These are phyloP conservation scores for Metschnikowia arizonensis DNA, from an alignment of 805 yeast genomes.

Conservation along the genomic window DNA sequence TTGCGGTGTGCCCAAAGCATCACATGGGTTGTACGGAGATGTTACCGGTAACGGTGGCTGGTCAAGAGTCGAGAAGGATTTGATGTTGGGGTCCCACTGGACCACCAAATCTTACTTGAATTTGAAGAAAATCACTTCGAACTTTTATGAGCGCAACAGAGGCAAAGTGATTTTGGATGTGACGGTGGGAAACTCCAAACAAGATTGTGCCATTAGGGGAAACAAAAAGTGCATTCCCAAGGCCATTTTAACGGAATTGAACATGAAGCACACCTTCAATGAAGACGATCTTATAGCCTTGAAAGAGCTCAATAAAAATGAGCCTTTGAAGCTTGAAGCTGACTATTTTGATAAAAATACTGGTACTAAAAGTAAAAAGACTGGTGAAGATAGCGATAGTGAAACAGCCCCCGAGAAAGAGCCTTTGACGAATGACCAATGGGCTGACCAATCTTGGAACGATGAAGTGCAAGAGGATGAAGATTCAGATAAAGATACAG, in stretches of 20 bases:
- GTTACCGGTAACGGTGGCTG: conserved; percentile 29
- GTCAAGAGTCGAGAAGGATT: conserved; percentile 45
- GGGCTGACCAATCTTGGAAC: neutral
- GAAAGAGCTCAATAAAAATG: conserved; percentile 9
- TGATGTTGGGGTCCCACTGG: conserved; percentile 44
- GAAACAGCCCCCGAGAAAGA: conserved; percentile 5
- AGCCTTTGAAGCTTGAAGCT: neutral
- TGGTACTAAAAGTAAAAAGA: neutral
- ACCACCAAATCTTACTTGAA: conserved; percentile 36
- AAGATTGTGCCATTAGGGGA: conserved; percentile 35
- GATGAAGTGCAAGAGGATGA: neutral
- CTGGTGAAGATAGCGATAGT: neutral
- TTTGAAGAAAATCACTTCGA: conserved; percentile 25
- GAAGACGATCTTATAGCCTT: conserved; percentile 21
- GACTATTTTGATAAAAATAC: conserved; percentile 6
- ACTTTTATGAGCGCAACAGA: conserved; percentile 18
- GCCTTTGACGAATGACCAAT: conserved; percentile 1
- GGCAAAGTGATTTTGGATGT: conserved; percentile 37
- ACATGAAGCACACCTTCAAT: conserved; percentile 23
- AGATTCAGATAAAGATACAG: neutral
- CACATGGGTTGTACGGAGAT: conserved; percentile 15
- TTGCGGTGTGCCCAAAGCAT: conserved; percentile 14
- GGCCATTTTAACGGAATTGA: conserved; percentile 28
- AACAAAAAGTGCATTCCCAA: conserved; percentile 30
- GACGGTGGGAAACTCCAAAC: conserved; percentile 33